These are phyloP conservation scores for Aureobasidium mangrovei DNA, from an alignment of 2,329 filamentous ascomycete genomes.

Conservation along the genomic window DNA sequence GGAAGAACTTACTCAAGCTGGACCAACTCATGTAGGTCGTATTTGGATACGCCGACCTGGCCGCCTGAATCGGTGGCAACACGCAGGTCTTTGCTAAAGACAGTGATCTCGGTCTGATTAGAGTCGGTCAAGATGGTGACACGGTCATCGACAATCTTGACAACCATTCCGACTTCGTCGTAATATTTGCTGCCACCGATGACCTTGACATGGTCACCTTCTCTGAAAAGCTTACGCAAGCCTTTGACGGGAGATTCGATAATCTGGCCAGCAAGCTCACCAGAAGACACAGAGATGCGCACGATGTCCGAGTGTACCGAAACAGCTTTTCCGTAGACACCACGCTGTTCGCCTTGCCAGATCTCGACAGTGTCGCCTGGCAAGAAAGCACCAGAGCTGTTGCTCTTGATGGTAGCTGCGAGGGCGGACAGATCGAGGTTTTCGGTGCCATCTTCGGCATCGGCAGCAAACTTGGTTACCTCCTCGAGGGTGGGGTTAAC, in stretches of 20 bases:
- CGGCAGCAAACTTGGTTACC: constrained; percentile 81
- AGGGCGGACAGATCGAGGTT: constrained; percentile 88
- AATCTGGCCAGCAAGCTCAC: constrained; percentile 68
- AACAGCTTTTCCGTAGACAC: constrained; percentile 75
- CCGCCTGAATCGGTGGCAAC: constrained; percentile 89
- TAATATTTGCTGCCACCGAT: constrained; percentile 90
- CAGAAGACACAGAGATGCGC: constrained; percentile 74
- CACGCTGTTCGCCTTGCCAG: constrained; percentile 89
- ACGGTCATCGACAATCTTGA: constrained; percentile 83
- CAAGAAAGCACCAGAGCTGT: constrained; percentile 72
- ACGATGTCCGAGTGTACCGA: constrained; percentile 89
- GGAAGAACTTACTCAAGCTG: constrained; percentile 56
- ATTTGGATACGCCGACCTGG: constrained; percentile 76
- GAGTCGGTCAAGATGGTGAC: constrained; percentile 91
- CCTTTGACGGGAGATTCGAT: constrained; percentile 92
- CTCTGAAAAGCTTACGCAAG: constrained; percentile 81
- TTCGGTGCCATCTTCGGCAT: constrained; percentile 79
- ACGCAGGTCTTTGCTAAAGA: constrained; percentile 93
- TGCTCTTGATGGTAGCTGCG: constrained; percentile 80
- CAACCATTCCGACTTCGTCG: constrained; percentile 94
- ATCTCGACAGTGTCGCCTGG: constrained; percentile 96
- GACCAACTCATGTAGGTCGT: constrained; percentile 84
- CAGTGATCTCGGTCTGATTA: constrained; percentile 85
- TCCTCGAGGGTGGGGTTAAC: constrained; percentile 92
- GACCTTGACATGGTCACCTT: constrained; percentile 97